phyloP scores from a whole-genome alignment of 768 basidiomycete genomes.

The Amanita pallidorosea region DNA sequence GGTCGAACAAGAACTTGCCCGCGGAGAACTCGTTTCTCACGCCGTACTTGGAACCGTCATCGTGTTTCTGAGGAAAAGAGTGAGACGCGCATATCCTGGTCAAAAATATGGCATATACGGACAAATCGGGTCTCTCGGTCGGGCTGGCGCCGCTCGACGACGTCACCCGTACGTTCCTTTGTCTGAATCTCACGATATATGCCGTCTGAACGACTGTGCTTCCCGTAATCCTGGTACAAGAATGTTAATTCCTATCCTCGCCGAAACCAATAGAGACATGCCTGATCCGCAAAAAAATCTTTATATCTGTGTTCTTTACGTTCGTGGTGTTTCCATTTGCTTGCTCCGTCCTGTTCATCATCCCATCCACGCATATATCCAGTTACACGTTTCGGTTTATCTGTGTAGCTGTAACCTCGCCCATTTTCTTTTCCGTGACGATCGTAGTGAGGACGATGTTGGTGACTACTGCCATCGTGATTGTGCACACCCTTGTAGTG shows the following conservation, averaged over 20 bases:
- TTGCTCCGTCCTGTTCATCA: background rate
- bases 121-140: background rate
- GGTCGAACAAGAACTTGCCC: background rate
- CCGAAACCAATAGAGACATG: too few relatives aligned
- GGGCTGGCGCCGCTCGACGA: background rate
- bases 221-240: background rate
- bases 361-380: slow-evolving; percentile 7
- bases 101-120: background rate
- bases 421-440: background rate
- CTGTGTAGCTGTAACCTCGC: background rate
- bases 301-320: background rate
- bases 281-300: background rate
- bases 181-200: background rate
- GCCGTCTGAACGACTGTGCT: background rate
- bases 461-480: background rate
- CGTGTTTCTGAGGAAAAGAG: background rate
- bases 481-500: background rate
- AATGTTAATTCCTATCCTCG: background rate
- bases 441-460: background rate
- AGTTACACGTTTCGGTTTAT: background rate
- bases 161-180: background rate
- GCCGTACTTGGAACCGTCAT: background rate
- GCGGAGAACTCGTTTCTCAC: background rate
- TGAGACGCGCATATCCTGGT: background rate
- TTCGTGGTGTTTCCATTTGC: background rate